phyloP scores from a whole-genome alignment of 495 filamentous ascomycete genomes.

The Astrothelium macrocarpum region DNA sequence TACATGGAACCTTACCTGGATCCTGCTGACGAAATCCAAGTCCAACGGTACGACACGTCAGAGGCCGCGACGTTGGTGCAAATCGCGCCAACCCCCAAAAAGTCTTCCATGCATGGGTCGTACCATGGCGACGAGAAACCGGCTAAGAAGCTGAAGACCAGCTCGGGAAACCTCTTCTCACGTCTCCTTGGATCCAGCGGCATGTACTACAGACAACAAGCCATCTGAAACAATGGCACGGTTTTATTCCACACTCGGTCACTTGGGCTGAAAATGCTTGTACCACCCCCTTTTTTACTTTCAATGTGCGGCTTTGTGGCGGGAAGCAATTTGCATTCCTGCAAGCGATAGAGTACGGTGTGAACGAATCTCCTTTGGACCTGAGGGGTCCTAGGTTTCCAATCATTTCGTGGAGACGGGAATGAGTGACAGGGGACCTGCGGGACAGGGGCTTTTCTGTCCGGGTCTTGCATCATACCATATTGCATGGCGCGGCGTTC shows the following conservation, averaged over 20 bases:
- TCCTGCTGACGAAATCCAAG: conserved; percentile 21
- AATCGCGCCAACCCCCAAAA: conserved; percentile 19
- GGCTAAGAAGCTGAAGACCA: conserved; percentile 31
- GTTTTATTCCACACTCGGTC: background rate
- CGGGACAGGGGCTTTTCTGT: background rate
- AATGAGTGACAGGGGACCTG: conserved; percentile 1
- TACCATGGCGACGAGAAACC: conserved; percentile 21
- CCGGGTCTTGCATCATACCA: conserved; percentile 3
- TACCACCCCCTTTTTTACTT: background rate
- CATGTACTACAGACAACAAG: background rate
- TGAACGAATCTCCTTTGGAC: conserved; percentile 3
- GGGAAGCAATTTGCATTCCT: background rate
- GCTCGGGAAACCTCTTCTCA: conserved; percentile 29
- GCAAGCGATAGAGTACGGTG: background rate
- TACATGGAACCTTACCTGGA: conserved; percentile 18
- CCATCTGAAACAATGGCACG: background rate
- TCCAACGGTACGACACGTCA: conserved; percentile 33
- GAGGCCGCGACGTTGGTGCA: conserved; percentile 30
- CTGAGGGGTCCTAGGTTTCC: background rate
- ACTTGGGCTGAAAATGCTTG: background rate
- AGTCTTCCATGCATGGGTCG: background rate
- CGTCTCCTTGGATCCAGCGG: conserved; percentile 23
- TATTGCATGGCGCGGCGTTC: conserved; percentile 1
- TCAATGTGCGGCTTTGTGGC: background rate
- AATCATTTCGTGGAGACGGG: background rate